phyloP scores from a whole-genome alignment of 306 rosid species.

The Betula pendula region DNA sequence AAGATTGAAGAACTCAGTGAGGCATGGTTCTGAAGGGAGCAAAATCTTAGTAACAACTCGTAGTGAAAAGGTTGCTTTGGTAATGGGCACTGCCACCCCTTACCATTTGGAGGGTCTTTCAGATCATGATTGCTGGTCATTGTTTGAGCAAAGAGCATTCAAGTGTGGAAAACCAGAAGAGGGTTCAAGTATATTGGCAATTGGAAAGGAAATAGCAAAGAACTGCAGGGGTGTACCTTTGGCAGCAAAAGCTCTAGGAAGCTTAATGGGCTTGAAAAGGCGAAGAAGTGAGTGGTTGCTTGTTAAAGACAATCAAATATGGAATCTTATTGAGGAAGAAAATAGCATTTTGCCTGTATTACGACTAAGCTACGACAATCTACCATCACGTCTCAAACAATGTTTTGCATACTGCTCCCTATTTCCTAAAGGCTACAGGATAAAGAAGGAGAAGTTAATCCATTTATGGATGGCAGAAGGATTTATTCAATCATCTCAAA shows the following conservation, averaged over 20 bases:
- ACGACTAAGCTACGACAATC: constrained; percentile 24
- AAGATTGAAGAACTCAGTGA: neutral
- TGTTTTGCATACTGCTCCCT: constrained; percentile 35
- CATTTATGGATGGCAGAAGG: constrained; percentile 37
- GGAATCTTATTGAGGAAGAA: neutral
- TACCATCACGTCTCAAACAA: constrained; percentile 6
- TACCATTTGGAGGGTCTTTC: neutral
- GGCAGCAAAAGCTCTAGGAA: constrained; percentile 30
- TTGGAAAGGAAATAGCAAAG: constrained; percentile 30
- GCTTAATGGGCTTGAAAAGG: constrained; percentile 24
- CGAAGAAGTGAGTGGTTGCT: constrained; percentile 1
- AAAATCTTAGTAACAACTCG: constrained; percentile 29
- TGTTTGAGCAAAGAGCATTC: constrained; percentile 17
- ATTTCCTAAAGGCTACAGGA: constrained; percentile 11
- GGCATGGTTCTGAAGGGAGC: neutral
- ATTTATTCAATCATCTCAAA: constrained; percentile 11
- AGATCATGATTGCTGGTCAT: constrained; percentile 9
- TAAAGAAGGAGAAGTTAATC: constrained; percentile 12
- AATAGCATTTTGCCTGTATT: constrained; percentile 19
- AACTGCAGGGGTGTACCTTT: constrained; percentile 37
- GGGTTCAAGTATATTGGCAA: neutral
- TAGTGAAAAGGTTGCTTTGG: constrained; percentile 1
- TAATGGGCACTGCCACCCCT: neutral
- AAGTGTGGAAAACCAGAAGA: neutral
- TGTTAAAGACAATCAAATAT: neutral